Evolutionary conservation across 2,329 filamentous ascomycete genomes (phyloP).

Genomic region (Acephala macrosclerotiorum): DNA sequence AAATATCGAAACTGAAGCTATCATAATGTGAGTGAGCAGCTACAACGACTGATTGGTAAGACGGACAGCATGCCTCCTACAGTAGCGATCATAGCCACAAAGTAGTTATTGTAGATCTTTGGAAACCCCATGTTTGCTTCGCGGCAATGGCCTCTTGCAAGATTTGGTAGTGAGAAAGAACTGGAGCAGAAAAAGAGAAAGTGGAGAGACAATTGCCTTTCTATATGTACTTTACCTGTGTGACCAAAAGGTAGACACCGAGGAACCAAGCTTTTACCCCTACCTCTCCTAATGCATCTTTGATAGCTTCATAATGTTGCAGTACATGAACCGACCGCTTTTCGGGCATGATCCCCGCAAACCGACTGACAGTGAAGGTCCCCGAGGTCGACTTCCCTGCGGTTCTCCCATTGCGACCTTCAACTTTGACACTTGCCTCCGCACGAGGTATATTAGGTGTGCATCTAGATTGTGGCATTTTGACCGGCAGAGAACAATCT

Average conservation of each 20-base stretch:
- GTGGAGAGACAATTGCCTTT: background rate
- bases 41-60: background rate
- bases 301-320: background rate
- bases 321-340: background rate
- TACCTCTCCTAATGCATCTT: background rate
- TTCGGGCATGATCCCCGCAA: background rate
- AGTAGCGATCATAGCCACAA: slow-evolving; percentile 32
- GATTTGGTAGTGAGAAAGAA: too few relatives aligned
- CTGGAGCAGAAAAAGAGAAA: too few relatives aligned
- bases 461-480: background rate
- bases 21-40: too few relatives aligned
- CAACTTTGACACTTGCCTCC: background rate
- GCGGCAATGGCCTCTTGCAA: slow-evolving; percentile 19
- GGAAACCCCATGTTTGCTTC: slow-evolving; percentile 9
- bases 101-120: slow-evolving; percentile 33
- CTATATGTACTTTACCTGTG: background rate
- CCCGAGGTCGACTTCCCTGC: background rate
- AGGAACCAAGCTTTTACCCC: background rate
- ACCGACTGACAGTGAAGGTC: background rate
- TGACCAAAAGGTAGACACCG: background rate
- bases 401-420: background rate
- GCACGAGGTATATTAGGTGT: background rate
- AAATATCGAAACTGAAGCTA: too few relatives aligned
- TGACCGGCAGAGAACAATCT: background rate
- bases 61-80: slow-evolving; percentile 31